Conservation (phyloP, 495 filamentous ascomycete species). For the Daldinia decipiens region DNA sequence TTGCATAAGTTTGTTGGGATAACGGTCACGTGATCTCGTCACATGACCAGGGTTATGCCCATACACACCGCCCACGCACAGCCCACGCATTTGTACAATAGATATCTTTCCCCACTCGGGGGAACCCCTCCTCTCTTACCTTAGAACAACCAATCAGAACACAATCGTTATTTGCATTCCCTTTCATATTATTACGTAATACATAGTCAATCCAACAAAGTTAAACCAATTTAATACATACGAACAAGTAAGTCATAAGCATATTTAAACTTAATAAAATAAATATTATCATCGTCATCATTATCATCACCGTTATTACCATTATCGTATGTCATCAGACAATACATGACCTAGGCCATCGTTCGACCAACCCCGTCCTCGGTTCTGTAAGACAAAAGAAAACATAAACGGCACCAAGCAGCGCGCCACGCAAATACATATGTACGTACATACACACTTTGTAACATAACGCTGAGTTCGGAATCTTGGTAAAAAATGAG, state of each 20-base stretch:
- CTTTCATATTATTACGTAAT: no score
- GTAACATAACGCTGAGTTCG: neutral
- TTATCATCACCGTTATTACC: neutral
- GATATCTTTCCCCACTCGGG: no score
- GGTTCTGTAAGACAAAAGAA: slow-evolving; percentile 8
- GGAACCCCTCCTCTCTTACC: no score
- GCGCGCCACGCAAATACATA: slow-evolving; percentile 10
- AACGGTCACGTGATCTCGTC: no score
- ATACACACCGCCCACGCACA: no score
- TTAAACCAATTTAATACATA: neutral
- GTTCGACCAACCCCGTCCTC: slow-evolving; percentile 24
- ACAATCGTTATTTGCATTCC: no score
- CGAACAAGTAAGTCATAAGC: no score
- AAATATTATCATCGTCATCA: neutral
- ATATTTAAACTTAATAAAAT: neutral
- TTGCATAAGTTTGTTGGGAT: no score
- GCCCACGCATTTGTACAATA: no score
- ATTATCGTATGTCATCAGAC: slow-evolving; percentile 32
- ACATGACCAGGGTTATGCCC: no score
- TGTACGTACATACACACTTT: neutral
- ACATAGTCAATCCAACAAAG: no score
- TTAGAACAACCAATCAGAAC: no score
- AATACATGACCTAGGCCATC: slow-evolving; percentile 22
- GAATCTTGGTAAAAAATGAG: neutral
- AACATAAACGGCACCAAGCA: slow-evolving; percentile 13